phyloP scores from a whole-genome alignment of 2,329 filamentous ascomycete genomes.

The Stagonosporopsis chrysanthemi region DNA sequence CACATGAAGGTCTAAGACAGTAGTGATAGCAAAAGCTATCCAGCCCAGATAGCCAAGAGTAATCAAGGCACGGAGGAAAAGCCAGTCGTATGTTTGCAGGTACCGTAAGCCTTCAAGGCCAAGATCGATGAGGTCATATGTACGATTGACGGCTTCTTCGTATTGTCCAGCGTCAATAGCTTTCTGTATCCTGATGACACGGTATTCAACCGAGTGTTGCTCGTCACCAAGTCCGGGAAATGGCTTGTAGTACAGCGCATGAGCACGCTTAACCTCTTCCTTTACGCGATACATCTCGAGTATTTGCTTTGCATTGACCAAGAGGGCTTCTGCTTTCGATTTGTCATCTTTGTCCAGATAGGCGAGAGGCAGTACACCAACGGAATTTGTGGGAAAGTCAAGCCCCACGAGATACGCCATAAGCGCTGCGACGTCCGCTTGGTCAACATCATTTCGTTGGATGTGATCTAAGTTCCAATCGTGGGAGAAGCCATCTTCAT shows the following conservation, averaged over 20 bases:
- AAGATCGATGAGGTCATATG: slow-evolving; percentile 76
- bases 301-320: slow-evolving; percentile 85
- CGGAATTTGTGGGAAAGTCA: slow-evolving; percentile 94
- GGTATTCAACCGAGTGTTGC: slow-evolving; percentile 68
- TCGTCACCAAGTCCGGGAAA: slow-evolving; percentile 73
- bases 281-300: slow-evolving; percentile 97
- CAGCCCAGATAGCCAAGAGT: slow-evolving; percentile 92
- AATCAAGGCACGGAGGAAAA: slow-evolving; percentile 88
- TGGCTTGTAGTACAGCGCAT: slow-evolving; percentile 78
- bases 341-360: slow-evolving; percentile 76
- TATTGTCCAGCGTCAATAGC: slow-evolving; percentile 72
- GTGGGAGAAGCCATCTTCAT: slow-evolving; percentile 84
- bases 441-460: slow-evolving; percentile 86
- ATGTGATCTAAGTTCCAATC: slow-evolving; percentile 87
- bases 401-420: slow-evolving; percentile 92
- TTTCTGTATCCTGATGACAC: slow-evolving; percentile 70
- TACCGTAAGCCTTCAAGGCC: slow-evolving; percentile 87
- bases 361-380: slow-evolving; percentile 86
- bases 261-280: slow-evolving; percentile 80
- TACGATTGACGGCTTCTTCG: slow-evolving; percentile 80
- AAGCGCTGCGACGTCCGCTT: slow-evolving; percentile 91
- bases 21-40: slow-evolving; percentile 91
- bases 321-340: slow-evolving; percentile 82
- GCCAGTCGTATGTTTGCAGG: slow-evolving; percentile 97
- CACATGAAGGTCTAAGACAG: slow-evolving; percentile 87